Conservation (phyloP, 164 flowering plant species). For the Liquidambar formosana region DNA sequence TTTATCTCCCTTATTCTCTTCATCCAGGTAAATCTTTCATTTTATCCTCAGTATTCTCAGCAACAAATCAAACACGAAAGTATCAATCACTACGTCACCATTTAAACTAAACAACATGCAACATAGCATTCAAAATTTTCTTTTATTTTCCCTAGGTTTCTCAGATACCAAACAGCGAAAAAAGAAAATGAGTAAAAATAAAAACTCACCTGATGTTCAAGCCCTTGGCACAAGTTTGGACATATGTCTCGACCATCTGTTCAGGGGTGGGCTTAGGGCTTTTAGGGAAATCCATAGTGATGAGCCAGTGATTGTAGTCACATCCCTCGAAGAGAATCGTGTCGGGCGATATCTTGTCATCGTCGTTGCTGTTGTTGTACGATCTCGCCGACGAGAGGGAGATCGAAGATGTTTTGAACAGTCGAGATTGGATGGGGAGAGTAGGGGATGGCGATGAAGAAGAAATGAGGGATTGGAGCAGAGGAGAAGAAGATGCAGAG, state of each 20-base stretch:
- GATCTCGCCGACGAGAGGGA: constrained; percentile 23
- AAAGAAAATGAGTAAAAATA: background rate
- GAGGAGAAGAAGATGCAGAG: constrained; percentile 5
- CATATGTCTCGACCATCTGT: constrained; percentile 85
- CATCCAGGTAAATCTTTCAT: too few relatives aligned
- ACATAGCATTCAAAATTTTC: too few relatives aligned
- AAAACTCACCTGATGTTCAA: constrained; percentile 58
- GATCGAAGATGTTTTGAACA: constrained; percentile 19
- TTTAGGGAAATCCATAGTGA: constrained; percentile 77
- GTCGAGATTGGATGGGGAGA: constrained; percentile 19
- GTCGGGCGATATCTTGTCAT: constrained; percentile 54
- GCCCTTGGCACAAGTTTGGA: constrained; percentile 71
- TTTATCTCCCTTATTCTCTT: too few relatives aligned
- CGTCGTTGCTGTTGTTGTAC: constrained; percentile 21
- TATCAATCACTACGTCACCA: too few relatives aligned
- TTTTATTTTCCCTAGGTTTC: too few relatives aligned
- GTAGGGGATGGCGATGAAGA: background rate
- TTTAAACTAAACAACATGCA: too few relatives aligned
- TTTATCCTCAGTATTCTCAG: too few relatives aligned
- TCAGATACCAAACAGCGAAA: background rate
- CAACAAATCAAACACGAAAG: too few relatives aligned
- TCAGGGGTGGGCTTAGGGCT: constrained; percentile 62
- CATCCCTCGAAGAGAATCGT: constrained; percentile 83
- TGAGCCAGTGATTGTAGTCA: constrained; percentile 96
- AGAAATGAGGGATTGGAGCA: background rate